Evolutionary conservation across 768 basidiomycete genomes (phyloP).

Genomic region (Thelephora ganbajun): DNA sequence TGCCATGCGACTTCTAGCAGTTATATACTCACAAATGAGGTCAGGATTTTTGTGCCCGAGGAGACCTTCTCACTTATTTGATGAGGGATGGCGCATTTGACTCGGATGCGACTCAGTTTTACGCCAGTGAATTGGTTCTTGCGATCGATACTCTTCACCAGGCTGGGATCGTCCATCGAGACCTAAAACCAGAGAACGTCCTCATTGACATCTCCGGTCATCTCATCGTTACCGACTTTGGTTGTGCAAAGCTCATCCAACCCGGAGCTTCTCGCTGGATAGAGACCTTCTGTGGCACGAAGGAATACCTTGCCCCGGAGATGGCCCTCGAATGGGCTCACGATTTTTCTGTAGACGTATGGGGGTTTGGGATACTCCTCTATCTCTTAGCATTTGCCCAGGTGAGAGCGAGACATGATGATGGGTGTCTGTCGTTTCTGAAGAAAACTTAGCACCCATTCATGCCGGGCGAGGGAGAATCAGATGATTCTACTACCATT

Average conservation of each 20-base stretch:
- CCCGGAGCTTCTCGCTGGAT: background rate
- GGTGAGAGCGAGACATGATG: background rate
- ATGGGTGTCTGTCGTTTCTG: background rate
- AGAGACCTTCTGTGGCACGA: constrained; percentile 1
- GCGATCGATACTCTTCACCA: constrained; percentile 31
- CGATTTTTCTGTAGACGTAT: constrained; percentile 38
- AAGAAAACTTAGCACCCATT: background rate
- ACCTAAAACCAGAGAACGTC: constrained; percentile 30
- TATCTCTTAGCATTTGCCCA: background rate
- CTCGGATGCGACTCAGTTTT: constrained; percentile 24
- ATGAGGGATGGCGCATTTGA: constrained; percentile 20
- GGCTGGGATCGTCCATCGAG: constrained; percentile 32
- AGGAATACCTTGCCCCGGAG: constrained; percentile 36
- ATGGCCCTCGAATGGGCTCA: constrained; percentile 40
- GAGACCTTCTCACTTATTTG: constrained; percentile 19
- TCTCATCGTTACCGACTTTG: constrained; percentile 30
- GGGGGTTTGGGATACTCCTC: constrained; percentile 38
- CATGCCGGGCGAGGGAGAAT: background rate
- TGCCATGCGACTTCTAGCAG: constrained; percentile 1
- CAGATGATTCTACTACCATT: background rate
- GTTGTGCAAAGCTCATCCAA: constrained; percentile 18
- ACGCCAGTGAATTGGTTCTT: constrained; percentile 36
- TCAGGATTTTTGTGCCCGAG: constrained; percentile 22
- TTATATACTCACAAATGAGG: constrained; percentile 5
- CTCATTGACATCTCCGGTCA: constrained; percentile 32